phyloP scores from a whole-genome alignment of 2,329 filamentous ascomycete genomes.

The Sporothrix humicola region DNA sequence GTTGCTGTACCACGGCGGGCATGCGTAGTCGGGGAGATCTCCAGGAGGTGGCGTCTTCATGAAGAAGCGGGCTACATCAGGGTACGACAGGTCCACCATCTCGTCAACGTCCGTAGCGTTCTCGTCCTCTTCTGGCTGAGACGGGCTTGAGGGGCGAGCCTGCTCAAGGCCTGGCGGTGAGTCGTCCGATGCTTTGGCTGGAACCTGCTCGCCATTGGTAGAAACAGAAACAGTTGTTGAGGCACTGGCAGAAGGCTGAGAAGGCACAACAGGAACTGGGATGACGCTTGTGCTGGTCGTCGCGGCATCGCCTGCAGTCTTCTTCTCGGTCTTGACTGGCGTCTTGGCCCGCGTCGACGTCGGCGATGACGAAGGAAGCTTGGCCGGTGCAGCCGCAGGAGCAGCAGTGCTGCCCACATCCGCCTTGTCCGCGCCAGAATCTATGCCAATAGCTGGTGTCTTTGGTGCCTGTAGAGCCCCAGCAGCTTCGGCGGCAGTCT shows the following conservation, averaged over 20 bases:
- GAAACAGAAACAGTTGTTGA: neutral
- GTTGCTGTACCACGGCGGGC: slow-evolving; percentile 57
- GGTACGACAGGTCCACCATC: slow-evolving; percentile 56
- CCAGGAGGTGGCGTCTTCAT: slow-evolving; percentile 62
- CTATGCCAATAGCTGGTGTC: neutral
- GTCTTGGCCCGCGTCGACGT: neutral
- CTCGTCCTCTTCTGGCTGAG: slow-evolving; percentile 56
- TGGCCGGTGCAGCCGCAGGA: neutral
- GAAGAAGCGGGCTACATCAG: slow-evolving; percentile 57
- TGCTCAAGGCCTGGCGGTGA: slow-evolving; percentile 33
- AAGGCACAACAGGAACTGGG: slow-evolving; percentile 12
- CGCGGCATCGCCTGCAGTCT: neutral
- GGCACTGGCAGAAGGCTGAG: neutral
- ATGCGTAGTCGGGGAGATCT: slow-evolving; percentile 55
- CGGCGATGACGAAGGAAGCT: neutral
- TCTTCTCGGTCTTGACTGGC: slow-evolving; percentile 22
- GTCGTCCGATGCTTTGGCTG: neutral
- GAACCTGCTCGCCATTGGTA: neutral
- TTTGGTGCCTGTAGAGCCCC: neutral
- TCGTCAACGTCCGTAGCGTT: slow-evolving; percentile 62
- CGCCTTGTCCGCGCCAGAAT: neutral
- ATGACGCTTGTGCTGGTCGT: slow-evolving; percentile 1
- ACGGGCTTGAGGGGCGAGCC: slow-evolving; percentile 51
- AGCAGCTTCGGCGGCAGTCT: neutral
- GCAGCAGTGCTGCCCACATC: neutral